A percentile compares a stretch with the other conserved stretches of the same genome.
Evolutionary conservation across 371 early-diverging fungal species (phyloP).

Genomic region (Mucor mucedo): DNA sequence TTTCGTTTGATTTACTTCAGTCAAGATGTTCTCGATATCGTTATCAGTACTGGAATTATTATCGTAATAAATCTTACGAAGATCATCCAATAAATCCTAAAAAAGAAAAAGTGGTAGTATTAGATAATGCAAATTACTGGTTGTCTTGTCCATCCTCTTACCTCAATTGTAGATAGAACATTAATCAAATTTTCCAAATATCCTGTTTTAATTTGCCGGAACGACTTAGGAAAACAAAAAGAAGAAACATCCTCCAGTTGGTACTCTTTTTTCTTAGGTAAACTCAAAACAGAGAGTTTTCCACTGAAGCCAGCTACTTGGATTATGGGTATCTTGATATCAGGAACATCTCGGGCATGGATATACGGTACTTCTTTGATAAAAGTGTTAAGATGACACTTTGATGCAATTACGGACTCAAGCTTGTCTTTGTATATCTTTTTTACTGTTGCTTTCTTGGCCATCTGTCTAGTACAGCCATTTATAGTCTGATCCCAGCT

Average conservation of each 20-base stretch:
- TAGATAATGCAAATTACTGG: not conserved
- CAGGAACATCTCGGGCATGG: slow-evolving; percentile 23
- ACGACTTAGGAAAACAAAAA: not conserved
- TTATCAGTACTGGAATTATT: too few species aligned
- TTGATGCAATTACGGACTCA: slow-evolving; percentile 20
- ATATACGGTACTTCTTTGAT: slow-evolving; percentile 21
- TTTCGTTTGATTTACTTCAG: too few species aligned
- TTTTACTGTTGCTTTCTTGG: slow-evolving; percentile 25
- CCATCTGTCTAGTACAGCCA: slow-evolving; percentile 24
- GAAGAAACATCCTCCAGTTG: not conserved
- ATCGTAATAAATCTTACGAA: too few species aligned
- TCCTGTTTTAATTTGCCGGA: too few species aligned
- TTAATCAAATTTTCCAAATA: not conserved
- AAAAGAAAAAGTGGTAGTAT: not conserved
- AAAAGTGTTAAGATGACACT: slow-evolving; percentile 30
- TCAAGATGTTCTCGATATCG: too few species aligned
- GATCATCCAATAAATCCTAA: not conserved
- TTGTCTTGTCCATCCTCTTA: not conserved
- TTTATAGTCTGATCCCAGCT: too few species aligned
- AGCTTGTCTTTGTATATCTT: slow-evolving; percentile 27
- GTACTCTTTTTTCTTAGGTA: slow-evolving; percentile 16
- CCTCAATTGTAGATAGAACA: not conserved
- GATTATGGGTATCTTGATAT: slow-evolving; percentile 26
- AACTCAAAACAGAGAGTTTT: slow-evolving; percentile 21
- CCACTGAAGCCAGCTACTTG: slow-evolving; percentile 21